Base-by-base conservation (phyloP, 2,329 filamentous ascomycete species). In the Mariannaea elegans region DNA sequence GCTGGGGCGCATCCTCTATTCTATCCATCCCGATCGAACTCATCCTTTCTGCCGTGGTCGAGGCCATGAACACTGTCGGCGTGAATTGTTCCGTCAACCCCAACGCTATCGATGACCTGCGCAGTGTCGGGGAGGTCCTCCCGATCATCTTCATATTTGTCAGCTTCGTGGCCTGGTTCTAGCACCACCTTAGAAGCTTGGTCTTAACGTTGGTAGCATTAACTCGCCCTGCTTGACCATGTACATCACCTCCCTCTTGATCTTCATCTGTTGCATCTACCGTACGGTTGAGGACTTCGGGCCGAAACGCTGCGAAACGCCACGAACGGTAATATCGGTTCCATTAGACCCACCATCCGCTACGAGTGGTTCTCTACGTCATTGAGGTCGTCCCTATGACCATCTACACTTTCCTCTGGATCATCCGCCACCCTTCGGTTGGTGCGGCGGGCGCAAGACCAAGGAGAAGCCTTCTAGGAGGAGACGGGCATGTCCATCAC, bases 331-430 rank as follows among this genome's bases (percentile, higher is more conserved):
- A 76, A 78, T 45, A 68, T 71, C 2, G 59, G 36, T 31, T 65
- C 62, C 2, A 55, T 82, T 2, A 79, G 76, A n/a, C 78, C 81
- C 0, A 73, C 83, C 21, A 52, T 85, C 16, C 77, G 82, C 16
- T 82, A 85, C 62, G 84, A 87, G 71, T 83, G 79, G 77, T 86
- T 80, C 70, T 87, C 63, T 85, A 82, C 66, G 76, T 86, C 23
- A 86, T 86, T 59, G 84, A 87, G 72, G 81, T 77, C 0, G 62
- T 66, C 0, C 69, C 84, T 24, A 86, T 86, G 84, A 63, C 85
- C 1, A 24, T 65, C 41, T 86, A 86, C 66, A 76, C 75, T 14
- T 70, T 76, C 19, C 61, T 86, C 57, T 75, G 82, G 70, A 86
- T 85, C 60, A 38, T 76, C 2, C 72, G 79, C 7, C 81, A 85